phyloP scores from a whole-genome alignment of 495 filamentous ascomycete genomes.

The Aspergillus avenaceus region DNA sequence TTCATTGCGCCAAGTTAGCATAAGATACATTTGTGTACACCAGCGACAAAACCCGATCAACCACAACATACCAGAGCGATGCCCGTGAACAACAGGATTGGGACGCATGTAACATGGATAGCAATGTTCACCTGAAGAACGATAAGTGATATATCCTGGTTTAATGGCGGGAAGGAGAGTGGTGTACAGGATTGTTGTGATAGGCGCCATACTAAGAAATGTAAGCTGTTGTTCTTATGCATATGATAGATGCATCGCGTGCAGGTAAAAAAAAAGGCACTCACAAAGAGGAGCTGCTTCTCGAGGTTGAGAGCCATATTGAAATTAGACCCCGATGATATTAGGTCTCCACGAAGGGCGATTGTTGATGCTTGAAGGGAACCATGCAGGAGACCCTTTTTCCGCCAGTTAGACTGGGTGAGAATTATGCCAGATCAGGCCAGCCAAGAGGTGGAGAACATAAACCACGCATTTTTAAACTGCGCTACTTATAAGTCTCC shows the following conservation, averaged over 20 bases:
- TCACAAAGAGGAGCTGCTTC: conserved; percentile 74
- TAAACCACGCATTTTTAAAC: conserved; percentile 8
- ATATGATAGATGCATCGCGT: background rate
- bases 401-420: background rate
- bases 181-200: conserved; percentile 73
- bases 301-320: conserved; percentile 73
- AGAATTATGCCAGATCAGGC: conserved; percentile 7
- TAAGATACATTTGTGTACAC: too few relatives aligned
- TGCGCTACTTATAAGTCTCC: background rate
- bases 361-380: background rate
- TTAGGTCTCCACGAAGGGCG: background rate
- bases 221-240: conserved; percentile 18
- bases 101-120: conserved; percentile 90
- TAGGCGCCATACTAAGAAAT: conserved; percentile 84
- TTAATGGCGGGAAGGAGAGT: background rate
- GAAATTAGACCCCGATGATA: background rate
- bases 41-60: too few relatives aligned
- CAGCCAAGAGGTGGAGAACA: conserved; percentile 15
- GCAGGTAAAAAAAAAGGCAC: conserved; percentile 26
- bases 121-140: conserved; percentile 64
- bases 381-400: background rate
- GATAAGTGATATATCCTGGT: conserved; percentile 1
- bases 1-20: background rate
- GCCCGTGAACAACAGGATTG: conserved; percentile 71
- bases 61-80: conserved; percentile 75